Evolutionary conservation across 2,329 filamentous ascomycete genomes (phyloP).

Genomic region (Aspergillus brasiliensis): DNA sequence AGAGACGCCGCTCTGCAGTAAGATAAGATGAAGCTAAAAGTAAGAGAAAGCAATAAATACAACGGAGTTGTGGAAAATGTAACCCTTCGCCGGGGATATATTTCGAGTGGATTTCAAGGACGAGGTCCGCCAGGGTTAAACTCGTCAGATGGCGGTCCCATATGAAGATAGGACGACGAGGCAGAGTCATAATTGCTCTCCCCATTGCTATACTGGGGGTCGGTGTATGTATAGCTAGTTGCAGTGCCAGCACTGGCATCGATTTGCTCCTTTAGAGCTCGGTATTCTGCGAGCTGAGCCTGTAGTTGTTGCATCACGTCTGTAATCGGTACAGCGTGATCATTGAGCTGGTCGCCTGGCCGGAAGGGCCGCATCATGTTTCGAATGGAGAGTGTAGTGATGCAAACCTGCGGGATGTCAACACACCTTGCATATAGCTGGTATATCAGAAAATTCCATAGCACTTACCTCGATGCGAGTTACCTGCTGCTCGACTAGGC

Average conservation of each 20-base stretch:
- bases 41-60: slow-evolving; percentile 15
- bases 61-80: not conserved
- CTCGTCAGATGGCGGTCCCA: slow-evolving; percentile 24
- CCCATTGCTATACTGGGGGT: slow-evolving; percentile 15
- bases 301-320: slow-evolving; percentile 56
- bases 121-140: slow-evolving; percentile 13
- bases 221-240: slow-evolving; percentile 16
- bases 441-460: not conserved
- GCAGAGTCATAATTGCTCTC: slow-evolving; percentile 26
- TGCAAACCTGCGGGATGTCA: slow-evolving; percentile 65
- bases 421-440: not conserved
- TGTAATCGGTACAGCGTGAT: slow-evolving; percentile 76
- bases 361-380: slow-evolving; percentile 74
- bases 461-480: slow-evolving; percentile 85
- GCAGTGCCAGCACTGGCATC: slow-evolving; percentile 27
- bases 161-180: slow-evolving; percentile 33
- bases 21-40: slow-evolving; percentile 12
- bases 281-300: slow-evolving; percentile 45
- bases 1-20: slow-evolving; percentile 28
- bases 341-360: slow-evolving; percentile 63
- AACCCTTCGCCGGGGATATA: slow-evolving; percentile 3
- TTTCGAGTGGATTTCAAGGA: slow-evolving; percentile 9
- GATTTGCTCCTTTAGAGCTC: slow-evolving; percentile 44
- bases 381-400: slow-evolving; percentile 76
- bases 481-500: slow-evolving; percentile 92